A percentile compares a stretch with the other conserved stretches of the same genome.
phyloP scores from a whole-genome alignment of 202 grass and related monocot species.

The Tripidium arundinaceum region DNA sequence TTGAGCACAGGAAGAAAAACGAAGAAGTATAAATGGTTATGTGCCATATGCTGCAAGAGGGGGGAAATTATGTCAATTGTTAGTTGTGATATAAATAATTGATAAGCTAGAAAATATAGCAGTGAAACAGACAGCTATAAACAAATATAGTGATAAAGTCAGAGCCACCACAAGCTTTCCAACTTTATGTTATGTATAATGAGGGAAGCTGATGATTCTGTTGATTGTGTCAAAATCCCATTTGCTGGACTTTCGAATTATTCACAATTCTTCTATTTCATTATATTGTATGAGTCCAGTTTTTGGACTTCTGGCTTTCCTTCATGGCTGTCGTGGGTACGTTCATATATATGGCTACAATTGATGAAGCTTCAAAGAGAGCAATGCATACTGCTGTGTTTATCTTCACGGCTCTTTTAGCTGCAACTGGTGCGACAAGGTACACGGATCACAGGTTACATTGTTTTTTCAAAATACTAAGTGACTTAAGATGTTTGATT shows the following conservation, averaged over 20 bases:
- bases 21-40: constrained; percentile 95
- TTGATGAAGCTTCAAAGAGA: constrained; percentile 82
- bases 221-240: neutral
- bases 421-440: constrained; percentile 91
- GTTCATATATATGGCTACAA: constrained; percentile 97
- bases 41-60: constrained; percentile 81
- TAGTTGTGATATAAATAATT: neutral
- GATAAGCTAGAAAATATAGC: neutral
- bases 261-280: constrained; percentile 1
- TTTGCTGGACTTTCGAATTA: neutral
- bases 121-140: neutral
- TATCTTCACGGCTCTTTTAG: constrained; percentile 92
- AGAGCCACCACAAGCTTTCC: neutral
- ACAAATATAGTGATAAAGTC: neutral
- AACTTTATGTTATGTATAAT: constrained; percentile 3
- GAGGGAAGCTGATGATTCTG: constrained; percentile 2
- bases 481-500: constrained; percentile 3
- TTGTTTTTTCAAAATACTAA: constrained; percentile 6
- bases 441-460: constrained; percentile 23
- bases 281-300: constrained; percentile 44
- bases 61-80: neutral
- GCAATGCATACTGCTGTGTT: constrained; percentile 84
- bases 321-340: constrained; percentile 98
- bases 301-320: constrained; percentile 98
- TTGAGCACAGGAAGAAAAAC: constrained; percentile 92